These are phyloP conservation scores for Penicillium sp. DNA, from an alignment of 2,329 filamentous ascomycete species.

Conservation along the genomic window DNA sequence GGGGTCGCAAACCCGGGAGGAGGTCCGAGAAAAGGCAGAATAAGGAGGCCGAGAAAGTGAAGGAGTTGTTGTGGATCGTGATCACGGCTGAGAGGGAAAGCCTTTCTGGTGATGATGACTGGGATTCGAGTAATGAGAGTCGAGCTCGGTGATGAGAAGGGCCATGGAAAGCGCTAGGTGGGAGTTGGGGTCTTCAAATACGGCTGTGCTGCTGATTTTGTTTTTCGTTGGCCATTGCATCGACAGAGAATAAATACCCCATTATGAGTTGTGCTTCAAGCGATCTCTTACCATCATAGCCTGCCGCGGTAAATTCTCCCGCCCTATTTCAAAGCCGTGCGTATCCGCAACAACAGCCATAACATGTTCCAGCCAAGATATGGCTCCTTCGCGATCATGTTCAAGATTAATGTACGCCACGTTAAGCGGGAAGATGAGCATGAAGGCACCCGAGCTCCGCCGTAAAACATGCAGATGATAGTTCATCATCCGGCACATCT, in stretches of 20 bases:
- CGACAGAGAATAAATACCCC: background rate
- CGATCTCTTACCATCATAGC: background rate
- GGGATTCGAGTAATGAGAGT: slow-evolving; percentile 3
- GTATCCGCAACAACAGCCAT: slow-evolving; percentile 13
- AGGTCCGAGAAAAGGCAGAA: background rate
- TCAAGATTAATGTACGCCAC: slow-evolving; percentile 10
- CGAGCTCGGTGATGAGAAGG: background rate
- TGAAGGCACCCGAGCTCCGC: slow-evolving; percentile 12
- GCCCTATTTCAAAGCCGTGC: slow-evolving; percentile 17
- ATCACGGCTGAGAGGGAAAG: slow-evolving; percentile 1
- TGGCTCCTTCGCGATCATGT: background rate
- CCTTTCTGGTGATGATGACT: slow-evolving; percentile 7
- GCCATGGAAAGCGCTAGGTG: background rate
- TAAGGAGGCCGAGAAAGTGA: slow-evolving; percentile 6
- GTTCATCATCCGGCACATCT: slow-evolving; percentile 16
- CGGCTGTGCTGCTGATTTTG: background rate
- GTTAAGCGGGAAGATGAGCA: slow-evolving; percentile 16
- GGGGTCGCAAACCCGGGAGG: background rate
- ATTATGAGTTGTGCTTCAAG: background rate
- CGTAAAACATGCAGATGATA: slow-evolving; percentile 12
- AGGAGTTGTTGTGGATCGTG: slow-evolving; percentile 10
- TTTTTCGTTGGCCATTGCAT: background rate
- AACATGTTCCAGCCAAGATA: slow-evolving; percentile 9
- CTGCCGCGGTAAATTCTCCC: slow-evolving; percentile 11
- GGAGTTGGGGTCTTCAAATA: background rate